These are phyloP conservation scores for Beta lomatogona DNA, from an alignment of 179 eudicot genomes.

Conservation along the genomic window DNA sequence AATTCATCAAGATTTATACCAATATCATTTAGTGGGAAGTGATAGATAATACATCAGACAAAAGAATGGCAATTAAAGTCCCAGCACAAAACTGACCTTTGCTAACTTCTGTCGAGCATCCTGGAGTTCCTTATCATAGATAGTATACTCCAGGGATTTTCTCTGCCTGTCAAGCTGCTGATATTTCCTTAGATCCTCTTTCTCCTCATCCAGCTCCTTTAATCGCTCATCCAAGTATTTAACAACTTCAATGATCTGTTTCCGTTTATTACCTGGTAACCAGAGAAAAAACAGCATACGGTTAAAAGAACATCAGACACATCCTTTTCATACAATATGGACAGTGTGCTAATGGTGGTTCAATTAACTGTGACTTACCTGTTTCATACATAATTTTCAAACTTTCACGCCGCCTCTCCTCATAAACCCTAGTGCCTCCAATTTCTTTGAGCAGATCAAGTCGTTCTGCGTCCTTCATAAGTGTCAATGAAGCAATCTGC, in stretches of 20 bases:
- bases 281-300: constrained; percentile 15
- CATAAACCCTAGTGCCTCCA: constrained; percentile 98
- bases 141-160: constrained; percentile 84
- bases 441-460: constrained; percentile 95
- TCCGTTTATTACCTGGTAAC: constrained; percentile 80
- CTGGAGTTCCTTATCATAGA: constrained; percentile 90
- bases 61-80: not conserved
- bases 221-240: constrained; percentile 98
- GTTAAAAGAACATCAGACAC: not conserved
- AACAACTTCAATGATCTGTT: constrained; percentile 95
- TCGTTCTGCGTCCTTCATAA: constrained; percentile 95
- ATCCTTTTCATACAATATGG: not conserved
- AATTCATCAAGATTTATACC: not conserved
- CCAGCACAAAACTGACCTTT: constrained; percentile 50
- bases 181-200: constrained; percentile 88
- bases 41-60: too few relatives aligned
- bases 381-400: constrained; percentile 99
- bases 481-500: constrained; percentile 90
- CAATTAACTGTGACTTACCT: constrained; percentile 51
- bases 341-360: constrained; percentile 21
- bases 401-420: constrained; percentile 97
- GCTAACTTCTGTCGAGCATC: constrained; percentile 80
- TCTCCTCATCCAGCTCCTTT: constrained; percentile 95
- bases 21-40: not conserved
- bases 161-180: constrained; percentile 98